Base-by-base conservation (phyloP, 805 yeast species). In the Metschnikowia amazonensis region DNA sequence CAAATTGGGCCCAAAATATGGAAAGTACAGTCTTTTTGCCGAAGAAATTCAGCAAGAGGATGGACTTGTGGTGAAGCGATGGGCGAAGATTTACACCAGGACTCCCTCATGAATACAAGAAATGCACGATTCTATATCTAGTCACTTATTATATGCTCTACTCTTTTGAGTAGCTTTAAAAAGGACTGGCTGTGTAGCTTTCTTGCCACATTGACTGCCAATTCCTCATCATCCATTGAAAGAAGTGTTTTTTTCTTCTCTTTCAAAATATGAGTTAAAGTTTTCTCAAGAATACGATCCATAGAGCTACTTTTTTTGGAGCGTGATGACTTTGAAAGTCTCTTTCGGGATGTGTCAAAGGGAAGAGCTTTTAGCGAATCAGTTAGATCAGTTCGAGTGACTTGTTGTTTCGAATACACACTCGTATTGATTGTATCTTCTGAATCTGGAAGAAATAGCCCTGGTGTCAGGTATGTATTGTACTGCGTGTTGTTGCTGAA, bases 61-160 rank as follows among this genome's bases (percentile, higher is more conserved):
- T 60, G 89, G 89, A 0, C 60, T 83, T 42, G 67, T 66, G 4
- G 68, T 82, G 1, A 81, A 79, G 50, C 60, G 64, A 50, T 84
- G 89, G 89, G 65, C 60, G 10, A 79, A 75, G 45, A 55, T 60
- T 4, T 41, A 46, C 33, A 33, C 30, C 10, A 44, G 50, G 29
- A 36, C 31, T 7, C 20, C 43, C 20, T 29, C 18, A 13, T 29
- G 25, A 34, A n/a, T n/a, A 21, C 7, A 20, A 2, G 17, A 13
- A 34, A 34, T 34, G 23, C 13, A 34, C 16, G 7, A 7, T 18
- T 23, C 30, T 10, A 8, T 18, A 14, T 21, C 9, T 23, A 39
- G 29, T 39, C 28, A 30, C 42, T 31, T 36, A 54, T 40, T 3
- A 54, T 21, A 13, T 37, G 21, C 24, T 54, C 58, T 10, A 54